phyloP scores from a whole-genome alignment of 805 yeast genomes.

The Suhomyces faveliae region DNA sequence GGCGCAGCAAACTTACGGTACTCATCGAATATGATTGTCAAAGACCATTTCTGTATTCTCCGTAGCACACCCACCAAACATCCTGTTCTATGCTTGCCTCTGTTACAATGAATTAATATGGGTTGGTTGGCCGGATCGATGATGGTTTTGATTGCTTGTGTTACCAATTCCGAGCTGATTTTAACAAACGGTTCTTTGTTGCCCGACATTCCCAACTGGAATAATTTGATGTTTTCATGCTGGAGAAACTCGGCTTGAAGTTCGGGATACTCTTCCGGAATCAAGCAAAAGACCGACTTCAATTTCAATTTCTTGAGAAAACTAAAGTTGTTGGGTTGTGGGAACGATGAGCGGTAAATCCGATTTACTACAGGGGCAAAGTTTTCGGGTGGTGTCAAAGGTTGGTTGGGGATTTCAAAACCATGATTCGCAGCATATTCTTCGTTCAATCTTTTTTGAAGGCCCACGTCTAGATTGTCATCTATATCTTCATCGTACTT shows the following conservation, averaged over 20 bases:
- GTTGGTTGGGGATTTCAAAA: conserved; percentile 7
- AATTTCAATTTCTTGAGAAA: conserved; percentile 63
- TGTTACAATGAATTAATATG: conserved; percentile 86
- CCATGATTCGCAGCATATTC: conserved; percentile 14
- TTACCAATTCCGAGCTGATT: conserved; percentile 61
- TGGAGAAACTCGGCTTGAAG: conserved; percentile 67
- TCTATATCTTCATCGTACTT: conserved; percentile 41
- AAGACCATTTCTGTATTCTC: conserved; percentile 85
- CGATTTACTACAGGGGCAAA: conserved; percentile 74
- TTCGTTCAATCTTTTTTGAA: conserved; percentile 20
- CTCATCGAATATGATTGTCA: conserved; percentile 93
- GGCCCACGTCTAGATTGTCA: conserved; percentile 34
- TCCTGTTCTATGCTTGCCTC: conserved; percentile 97
- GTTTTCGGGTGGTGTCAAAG: conserved; percentile 78
- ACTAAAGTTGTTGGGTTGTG: conserved; percentile 76
- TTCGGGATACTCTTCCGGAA: conserved; percentile 88
- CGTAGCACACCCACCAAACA: conserved; percentile 92
- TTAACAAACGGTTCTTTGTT: conserved; percentile 93
- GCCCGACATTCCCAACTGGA: conserved; percentile 91
- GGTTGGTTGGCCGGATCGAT: conserved; percentile 89
- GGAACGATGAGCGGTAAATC: conserved; percentile 87
- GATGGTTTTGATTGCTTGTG: conserved; percentile 78
- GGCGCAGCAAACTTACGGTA: conserved; percentile 94
- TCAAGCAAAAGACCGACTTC: conserved; percentile 75
- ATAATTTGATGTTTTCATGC: conserved; percentile 61